Evolutionary conservation across 208 protist genomes (phyloP), one percentile per base, ranked within the genome.

Genomic region (Crithidia brevicula): DNA sequence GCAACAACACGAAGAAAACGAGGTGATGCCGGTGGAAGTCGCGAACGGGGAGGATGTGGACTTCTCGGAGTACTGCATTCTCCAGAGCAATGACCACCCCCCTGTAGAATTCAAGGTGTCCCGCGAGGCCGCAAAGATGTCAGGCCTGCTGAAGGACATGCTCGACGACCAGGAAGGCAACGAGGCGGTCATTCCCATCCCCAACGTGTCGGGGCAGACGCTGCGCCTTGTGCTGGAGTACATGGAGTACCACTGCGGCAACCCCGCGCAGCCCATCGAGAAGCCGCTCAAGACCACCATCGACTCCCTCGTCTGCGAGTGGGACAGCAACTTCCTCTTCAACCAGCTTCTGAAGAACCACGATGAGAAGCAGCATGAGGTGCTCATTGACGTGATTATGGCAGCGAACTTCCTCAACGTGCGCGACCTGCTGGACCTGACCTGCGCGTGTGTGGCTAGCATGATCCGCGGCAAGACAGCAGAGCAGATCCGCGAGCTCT

Each of bases 331-430:
- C 27, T 95, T 93, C 51, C 79, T 96, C 49, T 94, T 87, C 73
- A 85, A 78, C 43, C 59, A 95, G 43, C 82, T 96, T 9, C 74
- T 96, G n/a, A 90, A 94, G 54, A 78, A 91, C 57, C 64, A 81
- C 66, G 81, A 93, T 59, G 86, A 93, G 70, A 81, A 77, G 50
- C 83, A 97, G 52, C 90, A 97, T 73, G 88, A 93, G 68, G 82
- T 88, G 25, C 81, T 98, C 10, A 96, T 98, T 64, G 92, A 97
- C 54, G 85, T 98, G 31, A 95, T 98, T 74, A 93, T 97, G 85
- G 96, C 94, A 3, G 96, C 96, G 5, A 98, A 98, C 74, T 98
- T 97, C 63, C 68, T 98, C n/a, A 96, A 97, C 72, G 88, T 98
- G 58, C 96, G 96, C 61, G 85, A 94, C 67, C 78, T 98, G 30